Evolutionary conservation across 306 rosid species (phyloP).

Genomic region (Castanea mollissima): DNA sequence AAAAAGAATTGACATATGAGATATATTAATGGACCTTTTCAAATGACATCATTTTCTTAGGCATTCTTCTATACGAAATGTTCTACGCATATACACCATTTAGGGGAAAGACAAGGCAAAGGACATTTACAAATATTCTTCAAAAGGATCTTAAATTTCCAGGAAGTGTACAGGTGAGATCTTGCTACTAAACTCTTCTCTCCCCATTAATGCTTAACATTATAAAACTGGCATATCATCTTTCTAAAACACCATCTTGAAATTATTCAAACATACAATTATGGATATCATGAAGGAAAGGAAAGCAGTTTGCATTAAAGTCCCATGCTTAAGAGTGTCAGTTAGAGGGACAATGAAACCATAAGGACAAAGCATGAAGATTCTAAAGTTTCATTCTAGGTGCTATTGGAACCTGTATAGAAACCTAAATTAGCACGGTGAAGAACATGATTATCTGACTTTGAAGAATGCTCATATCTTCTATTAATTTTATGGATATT

Average conservation of each 20-base stretch:
- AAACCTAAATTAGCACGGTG: background rate
- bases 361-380: background rate
- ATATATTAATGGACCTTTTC: too few relatives aligned
- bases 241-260: background rate
- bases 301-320: background rate
- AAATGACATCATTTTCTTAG: constrained; percentile 26
- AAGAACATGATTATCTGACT: background rate
- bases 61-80: constrained; percentile 90
- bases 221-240: background rate
- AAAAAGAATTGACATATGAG: too few relatives aligned
- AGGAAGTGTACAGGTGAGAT: constrained; percentile 62
- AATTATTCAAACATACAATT: background rate
- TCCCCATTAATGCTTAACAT: background rate
- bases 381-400: background rate
- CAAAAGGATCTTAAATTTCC: constrained; percentile 97
- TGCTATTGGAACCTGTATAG: background rate
- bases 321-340: background rate
- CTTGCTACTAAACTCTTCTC: background rate
- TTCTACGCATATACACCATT: constrained; percentile 90
- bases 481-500: background rate
- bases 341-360: background rate
- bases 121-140: constrained; percentile 85
- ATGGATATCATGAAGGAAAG: background rate
- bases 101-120: constrained; percentile 91
- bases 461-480: background rate